Conservation (phyloP, 768 basidiomycete species). For the Suillus sp. region DNA sequence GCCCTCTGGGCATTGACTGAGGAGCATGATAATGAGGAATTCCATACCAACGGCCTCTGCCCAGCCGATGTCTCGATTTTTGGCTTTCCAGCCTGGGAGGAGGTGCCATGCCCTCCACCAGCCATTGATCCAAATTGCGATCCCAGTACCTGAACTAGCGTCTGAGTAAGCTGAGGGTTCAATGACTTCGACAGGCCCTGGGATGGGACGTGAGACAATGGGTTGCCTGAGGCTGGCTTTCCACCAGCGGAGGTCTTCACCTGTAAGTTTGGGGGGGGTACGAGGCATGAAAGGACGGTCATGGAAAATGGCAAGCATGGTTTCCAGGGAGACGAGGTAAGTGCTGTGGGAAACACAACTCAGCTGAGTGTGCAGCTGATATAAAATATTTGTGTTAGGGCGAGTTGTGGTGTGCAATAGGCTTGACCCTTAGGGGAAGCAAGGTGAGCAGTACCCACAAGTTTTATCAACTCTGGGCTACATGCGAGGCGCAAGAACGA, state of each 20-base stretch:
- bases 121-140: conserved; percentile 30
- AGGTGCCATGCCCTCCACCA: conserved; percentile 35
- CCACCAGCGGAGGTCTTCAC: conserved; percentile 41
- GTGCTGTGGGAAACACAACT: too few relatives aligned
- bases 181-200: conserved; percentile 32
- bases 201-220: neutral
- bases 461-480: too few relatives aligned
- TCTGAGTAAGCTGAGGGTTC: conserved; percentile 43
- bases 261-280: conserved; percentile 27
- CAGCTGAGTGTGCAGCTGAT: too few relatives aligned
- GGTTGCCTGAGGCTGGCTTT: conserved; percentile 19
- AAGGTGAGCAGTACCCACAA: too few relatives aligned
- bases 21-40: conserved; percentile 30
- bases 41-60: conserved; percentile 49
- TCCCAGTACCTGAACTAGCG: conserved; percentile 38
- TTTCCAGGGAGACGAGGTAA: conserved; percentile 43
- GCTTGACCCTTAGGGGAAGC: too few relatives aligned
- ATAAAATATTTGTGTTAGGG: too few relatives aligned
- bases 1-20: neutral
- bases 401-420: too few relatives aligned
- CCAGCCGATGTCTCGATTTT: conserved; percentile 44
- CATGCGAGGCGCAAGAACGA: too few relatives aligned
- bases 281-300: conserved; percentile 31
- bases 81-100: conserved; percentile 31
- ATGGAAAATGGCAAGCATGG: conserved; percentile 33